Evolutionary conservation across 306 rosid species (phyloP).

Genomic region (Hippophae tibetana): DNA sequence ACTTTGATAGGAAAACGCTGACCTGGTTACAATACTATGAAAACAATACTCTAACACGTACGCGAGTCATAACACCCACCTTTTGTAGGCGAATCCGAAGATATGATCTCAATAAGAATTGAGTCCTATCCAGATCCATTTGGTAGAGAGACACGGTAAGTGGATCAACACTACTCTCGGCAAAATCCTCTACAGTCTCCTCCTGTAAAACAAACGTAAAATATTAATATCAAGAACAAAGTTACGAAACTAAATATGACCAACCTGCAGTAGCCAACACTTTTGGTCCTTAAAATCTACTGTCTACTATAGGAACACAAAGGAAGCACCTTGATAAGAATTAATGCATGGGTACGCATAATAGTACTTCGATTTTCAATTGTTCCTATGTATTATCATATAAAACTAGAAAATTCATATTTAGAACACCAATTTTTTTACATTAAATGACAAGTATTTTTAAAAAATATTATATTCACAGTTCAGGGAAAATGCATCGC

Average conservation of each 20-base stretch:
- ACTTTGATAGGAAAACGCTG: neutral
- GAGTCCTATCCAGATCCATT: constrained; percentile 89
- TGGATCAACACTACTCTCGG: constrained; percentile 40
- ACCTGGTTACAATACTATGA: constrained; percentile 3
- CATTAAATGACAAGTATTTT: too few relatives aligned
- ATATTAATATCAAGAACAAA: constrained; percentile 4
- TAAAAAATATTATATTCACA: too few relatives aligned
- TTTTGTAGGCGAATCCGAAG: constrained; percentile 78
- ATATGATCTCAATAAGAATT: constrained; percentile 74
- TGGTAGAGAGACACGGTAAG: constrained; percentile 79
- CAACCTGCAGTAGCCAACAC: neutral
- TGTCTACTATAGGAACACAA: too few relatives aligned
- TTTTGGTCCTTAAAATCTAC: too few relatives aligned
- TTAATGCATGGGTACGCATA: too few relatives aligned
- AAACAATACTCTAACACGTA: neutral
- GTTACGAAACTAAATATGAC: neutral
- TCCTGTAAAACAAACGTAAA: constrained; percentile 38
- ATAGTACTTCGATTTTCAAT: too few relatives aligned
- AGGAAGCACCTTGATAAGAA: too few relatives aligned
- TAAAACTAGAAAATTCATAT: too few relatives aligned
- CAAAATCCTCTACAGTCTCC: constrained; percentile 68
- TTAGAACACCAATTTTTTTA: too few relatives aligned
- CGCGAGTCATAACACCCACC: constrained; percentile 29
- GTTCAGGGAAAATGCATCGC: too few relatives aligned
- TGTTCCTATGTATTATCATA: too few relatives aligned